Evolutionary conservation across 2,329 filamentous ascomycete species (phyloP).

Genomic region (Parascedosporium putredinis): DNA sequence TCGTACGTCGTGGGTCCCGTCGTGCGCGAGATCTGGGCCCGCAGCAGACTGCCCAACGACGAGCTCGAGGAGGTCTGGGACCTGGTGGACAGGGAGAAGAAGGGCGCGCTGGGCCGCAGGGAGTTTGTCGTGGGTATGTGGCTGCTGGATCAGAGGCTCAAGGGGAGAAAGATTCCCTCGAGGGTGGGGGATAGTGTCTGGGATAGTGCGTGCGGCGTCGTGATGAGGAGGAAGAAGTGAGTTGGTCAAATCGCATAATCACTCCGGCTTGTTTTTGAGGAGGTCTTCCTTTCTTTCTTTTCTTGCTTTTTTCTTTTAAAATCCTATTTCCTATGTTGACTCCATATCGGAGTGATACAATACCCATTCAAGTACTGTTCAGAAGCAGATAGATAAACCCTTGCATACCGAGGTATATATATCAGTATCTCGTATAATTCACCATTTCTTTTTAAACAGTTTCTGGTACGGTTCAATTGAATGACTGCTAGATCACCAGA

Average conservation of each 20-base stretch:
- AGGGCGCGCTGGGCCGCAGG: constrained; percentile 49
- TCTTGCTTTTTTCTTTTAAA: background rate
- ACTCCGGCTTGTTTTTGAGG: background rate
- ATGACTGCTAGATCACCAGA: too few relatives aligned
- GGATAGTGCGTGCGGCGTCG: constrained; percentile 49
- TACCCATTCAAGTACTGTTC: too few relatives aligned
- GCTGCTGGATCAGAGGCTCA: constrained; percentile 71
- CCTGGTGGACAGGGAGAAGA: constrained; percentile 49
- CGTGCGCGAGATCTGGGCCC: constrained; percentile 63
- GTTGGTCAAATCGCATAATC: background rate
- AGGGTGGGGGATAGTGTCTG: constrained; percentile 66
- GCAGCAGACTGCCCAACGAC: constrained; percentile 56
- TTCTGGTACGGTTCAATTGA: too few relatives aligned
- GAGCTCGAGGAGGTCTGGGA: constrained; percentile 70
- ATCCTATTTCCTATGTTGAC: background rate
- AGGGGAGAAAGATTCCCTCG: constrained; percentile 65
- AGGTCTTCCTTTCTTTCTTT: background rate
- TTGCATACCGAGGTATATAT: too few relatives aligned
- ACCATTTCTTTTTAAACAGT: too few relatives aligned
- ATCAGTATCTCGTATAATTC: too few relatives aligned
- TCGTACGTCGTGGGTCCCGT: constrained; percentile 57
- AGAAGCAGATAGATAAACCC: too few relatives aligned
- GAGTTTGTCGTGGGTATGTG: constrained; percentile 79
- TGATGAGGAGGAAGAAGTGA: background rate
- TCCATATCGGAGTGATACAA: background rate